Percentiles rank a stretch among this genome's conserved stretches.
Conservation (phyloP, 164 flowering plant genomes). For the Chloranthus sessilifolius region DNA sequence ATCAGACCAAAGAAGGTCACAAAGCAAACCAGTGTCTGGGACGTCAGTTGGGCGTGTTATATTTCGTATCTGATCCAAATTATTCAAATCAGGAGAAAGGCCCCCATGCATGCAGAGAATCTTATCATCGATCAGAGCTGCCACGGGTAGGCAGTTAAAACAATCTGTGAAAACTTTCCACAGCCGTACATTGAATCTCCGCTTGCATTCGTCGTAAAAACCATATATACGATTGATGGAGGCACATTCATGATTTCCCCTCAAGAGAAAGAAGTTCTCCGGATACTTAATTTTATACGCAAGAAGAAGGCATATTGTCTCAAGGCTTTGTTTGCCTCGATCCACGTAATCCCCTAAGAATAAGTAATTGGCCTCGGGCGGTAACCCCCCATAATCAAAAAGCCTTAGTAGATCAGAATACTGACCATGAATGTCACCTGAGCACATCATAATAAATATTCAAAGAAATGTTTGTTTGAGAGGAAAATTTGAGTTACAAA, state of each 20-base stretch:
- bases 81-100: constrained; percentile 46
- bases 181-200: constrained; percentile 48
- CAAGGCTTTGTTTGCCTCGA: constrained; percentile 58
- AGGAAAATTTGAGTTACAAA: too few species aligned
- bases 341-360: constrained; percentile 54
- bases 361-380: constrained; percentile 41
- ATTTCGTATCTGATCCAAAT: constrained; percentile 45
- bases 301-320: constrained; percentile 56
- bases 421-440: constrained; percentile 57
- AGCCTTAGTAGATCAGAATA: constrained; percentile 53
- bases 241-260: constrained; percentile 64
- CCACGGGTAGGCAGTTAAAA: constrained; percentile 57
- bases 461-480: too few species aligned
- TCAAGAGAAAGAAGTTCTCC: constrained; percentile 46
- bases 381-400: constrained; percentile 47
- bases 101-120: constrained; percentile 63
- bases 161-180: constrained; percentile 56
- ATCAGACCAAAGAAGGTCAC: constrained; percentile 62
- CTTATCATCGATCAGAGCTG: constrained; percentile 51
- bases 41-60: constrained; percentile 54
- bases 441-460: not conserved
- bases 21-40: constrained; percentile 52
- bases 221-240: constrained; percentile 59
- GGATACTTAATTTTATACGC: constrained; percentile 56
- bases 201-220: constrained; percentile 54